Evolutionary conservation across 1,284 basidiomycete species (phyloP).

Genomic region (Rhodofomes roseus): DNA sequence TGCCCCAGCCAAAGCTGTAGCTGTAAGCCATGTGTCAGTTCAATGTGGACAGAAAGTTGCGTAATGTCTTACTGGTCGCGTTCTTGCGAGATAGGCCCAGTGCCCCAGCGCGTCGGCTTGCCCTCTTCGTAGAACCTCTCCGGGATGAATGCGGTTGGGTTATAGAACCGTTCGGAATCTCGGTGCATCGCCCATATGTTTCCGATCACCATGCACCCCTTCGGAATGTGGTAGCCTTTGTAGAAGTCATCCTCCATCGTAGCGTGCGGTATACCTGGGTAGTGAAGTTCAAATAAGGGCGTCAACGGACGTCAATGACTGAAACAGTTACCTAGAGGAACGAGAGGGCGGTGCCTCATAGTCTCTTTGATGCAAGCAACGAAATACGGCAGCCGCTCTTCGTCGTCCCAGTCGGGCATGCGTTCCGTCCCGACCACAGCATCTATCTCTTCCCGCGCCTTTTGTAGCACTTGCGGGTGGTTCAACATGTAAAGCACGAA

Average conservation of each 20-base stretch:
- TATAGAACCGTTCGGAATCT: slow-evolving; percentile 12
- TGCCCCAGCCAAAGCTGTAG: slow-evolving; percentile 29
- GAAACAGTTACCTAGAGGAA: slow-evolving; percentile 18
- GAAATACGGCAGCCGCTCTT: slow-evolving; percentile 23
- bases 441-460: slow-evolving; percentile 36
- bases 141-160: slow-evolving; percentile 17
- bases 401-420: slow-evolving; percentile 27
- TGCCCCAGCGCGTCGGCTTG: slow-evolving; percentile 21
- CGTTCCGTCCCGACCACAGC: slow-evolving; percentile 25
- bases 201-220: slow-evolving; percentile 15
- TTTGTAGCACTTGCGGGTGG: slow-evolving; percentile 28
- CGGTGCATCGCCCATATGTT: slow-evolving; percentile 15
- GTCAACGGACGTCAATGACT: neutral
- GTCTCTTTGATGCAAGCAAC: slow-evolving; percentile 30
- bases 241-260: slow-evolving; percentile 16
- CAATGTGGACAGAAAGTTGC: neutral
- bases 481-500: slow-evolving; percentile 29
- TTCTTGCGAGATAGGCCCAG: slow-evolving; percentile 22
- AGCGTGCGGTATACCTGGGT: slow-evolving; percentile 13
- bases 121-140: slow-evolving; percentile 22
- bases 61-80: slow-evolving; percentile 22
- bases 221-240: slow-evolving; percentile 23
- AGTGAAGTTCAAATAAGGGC: neutral
- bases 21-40: slow-evolving; percentile 7
- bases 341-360: slow-evolving; percentile 19